phyloP scores from a whole-genome alignment of 192 early-diverging fungal genomes.

The Backusella morwellensis region DNA sequence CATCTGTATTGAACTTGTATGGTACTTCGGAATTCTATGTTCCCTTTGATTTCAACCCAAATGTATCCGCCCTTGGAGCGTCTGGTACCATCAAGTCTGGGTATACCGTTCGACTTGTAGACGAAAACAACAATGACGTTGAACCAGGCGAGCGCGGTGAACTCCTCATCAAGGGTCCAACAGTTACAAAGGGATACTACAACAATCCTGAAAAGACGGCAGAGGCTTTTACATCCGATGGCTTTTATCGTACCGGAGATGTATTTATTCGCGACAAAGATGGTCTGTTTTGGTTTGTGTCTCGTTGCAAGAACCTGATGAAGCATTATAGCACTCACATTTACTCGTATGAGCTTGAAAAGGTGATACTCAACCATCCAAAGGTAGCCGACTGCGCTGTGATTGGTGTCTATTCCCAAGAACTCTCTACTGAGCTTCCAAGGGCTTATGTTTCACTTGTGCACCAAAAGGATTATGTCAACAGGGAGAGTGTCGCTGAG shows the following conservation, averaged over 20 bases:
- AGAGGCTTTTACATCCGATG: slow-evolving; percentile 45
- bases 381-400: neutral
- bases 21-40: neutral
- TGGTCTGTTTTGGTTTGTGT: slow-evolving; percentile 62
- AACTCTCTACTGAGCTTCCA: neutral
- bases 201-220: slow-evolving; percentile 41
- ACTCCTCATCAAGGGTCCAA: slow-evolving; percentile 40
- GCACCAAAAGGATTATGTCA: neutral
- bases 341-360: slow-evolving; percentile 65
- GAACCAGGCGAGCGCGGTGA: slow-evolving; percentile 50
- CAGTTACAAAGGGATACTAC: slow-evolving; percentile 45
- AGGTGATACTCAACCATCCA: neutral
- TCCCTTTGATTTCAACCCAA: neutral
- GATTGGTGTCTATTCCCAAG: neutral
- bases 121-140: slow-evolving; percentile 37
- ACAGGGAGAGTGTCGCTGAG: neutral
- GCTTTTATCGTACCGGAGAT: slow-evolving; percentile 53
- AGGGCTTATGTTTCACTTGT: neutral
- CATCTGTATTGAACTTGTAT: neutral
- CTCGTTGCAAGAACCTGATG: slow-evolving; percentile 65
- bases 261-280: slow-evolving; percentile 50
- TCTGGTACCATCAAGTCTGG: slow-evolving; percentile 33
- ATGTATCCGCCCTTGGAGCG: slow-evolving; percentile 15
- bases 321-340: slow-evolving; percentile 61
- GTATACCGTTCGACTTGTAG: slow-evolving; percentile 36